Conservation (phyloP, 257 asterid genomes). For the Leonotis leonurus region DNA sequence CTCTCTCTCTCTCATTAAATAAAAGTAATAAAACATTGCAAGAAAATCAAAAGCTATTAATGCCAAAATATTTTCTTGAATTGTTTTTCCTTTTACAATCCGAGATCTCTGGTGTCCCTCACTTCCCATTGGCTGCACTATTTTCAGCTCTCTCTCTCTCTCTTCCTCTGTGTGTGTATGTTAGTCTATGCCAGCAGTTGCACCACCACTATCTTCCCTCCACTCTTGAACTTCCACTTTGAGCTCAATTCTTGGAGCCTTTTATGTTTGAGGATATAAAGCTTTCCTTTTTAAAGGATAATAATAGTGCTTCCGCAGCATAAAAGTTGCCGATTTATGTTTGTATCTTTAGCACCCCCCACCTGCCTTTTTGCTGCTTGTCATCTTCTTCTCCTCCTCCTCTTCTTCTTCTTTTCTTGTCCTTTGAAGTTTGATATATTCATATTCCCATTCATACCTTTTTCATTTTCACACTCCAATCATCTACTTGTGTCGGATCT, state of each 20-base stretch:
- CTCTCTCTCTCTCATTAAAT: neutral
- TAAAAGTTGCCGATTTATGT: slow-evolving; percentile 5
- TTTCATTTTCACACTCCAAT: neutral
- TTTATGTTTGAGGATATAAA: slow-evolving; percentile 8
- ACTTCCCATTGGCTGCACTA: slow-evolving; percentile 26
- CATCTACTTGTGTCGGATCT: too few species aligned
- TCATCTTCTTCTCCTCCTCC: neutral
- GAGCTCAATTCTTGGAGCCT: slow-evolving; percentile 23
- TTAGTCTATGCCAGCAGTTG: too few species aligned
- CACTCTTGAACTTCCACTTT: slow-evolving; percentile 15
- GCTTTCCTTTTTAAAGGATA: neutral
- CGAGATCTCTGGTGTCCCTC: slow-evolving; percentile 19
- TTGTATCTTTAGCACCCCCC: neutral
- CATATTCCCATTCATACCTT: neutral
- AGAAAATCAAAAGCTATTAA: slow-evolving; percentile 14
- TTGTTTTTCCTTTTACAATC: slow-evolving; percentile 12
- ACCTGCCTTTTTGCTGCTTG: slow-evolving; percentile 7
- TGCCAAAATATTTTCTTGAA: slow-evolving; percentile 3
- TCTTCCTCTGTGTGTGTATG: slow-evolving; percentile 2
- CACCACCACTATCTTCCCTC: neutral
- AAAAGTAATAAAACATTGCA: neutral
- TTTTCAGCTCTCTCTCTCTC: slow-evolving; percentile 16
- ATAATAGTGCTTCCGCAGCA: slow-evolving; percentile 12
- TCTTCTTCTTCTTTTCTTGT: neutral
- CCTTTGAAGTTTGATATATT: neutral